Evolutionary conservation across 2,329 filamentous ascomycete genomes (phyloP).

Genomic region (Leptographium radiaticola): DNA sequence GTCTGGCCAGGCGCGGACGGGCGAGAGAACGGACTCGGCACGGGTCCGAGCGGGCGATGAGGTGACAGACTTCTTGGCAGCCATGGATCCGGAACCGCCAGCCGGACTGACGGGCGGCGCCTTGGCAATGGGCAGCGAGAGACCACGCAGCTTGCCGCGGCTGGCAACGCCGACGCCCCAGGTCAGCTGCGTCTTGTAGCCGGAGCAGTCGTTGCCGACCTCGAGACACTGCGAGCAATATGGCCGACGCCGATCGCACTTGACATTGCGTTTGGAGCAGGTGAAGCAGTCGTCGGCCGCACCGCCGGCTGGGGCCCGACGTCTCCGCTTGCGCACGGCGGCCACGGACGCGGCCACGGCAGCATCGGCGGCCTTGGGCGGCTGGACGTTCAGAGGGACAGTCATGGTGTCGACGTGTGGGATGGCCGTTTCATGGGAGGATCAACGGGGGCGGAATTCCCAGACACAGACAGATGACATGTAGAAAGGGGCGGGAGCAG

Average conservation of each 20-base stretch:
- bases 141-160: conserved; percentile 81
- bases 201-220: conserved; percentile 81
- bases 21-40: conserved; percentile 27
- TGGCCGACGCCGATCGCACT: conserved; percentile 82
- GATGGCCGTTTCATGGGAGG: background rate
- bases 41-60: conserved; percentile 18
- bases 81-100: conserved; percentile 6
- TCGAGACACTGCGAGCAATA: conserved; percentile 95
- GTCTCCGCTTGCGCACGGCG: conserved; percentile 56
- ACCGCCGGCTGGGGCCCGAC: conserved; percentile 76
- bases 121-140: conserved; percentile 61
- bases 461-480: background rate
- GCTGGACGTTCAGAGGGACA: conserved; percentile 31
- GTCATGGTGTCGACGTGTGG: conserved; percentile 26
- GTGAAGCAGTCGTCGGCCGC: conserved; percentile 92
- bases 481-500: background rate
- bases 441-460: background rate
- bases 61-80: conserved; percentile 33
- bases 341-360: conserved; percentile 20
- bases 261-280: conserved; percentile 69
- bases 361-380: conserved; percentile 26
- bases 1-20: conserved; percentile 25
- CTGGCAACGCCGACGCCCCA: conserved; percentile 95
- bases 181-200: conserved; percentile 92
- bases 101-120: conserved; percentile 33